A percentile compares a stretch with the other conserved stretches of the same genome.
phyloP scores from a whole-genome alignment of 805 yeast genomes.

The Debaryomyces hansenii region DNA sequence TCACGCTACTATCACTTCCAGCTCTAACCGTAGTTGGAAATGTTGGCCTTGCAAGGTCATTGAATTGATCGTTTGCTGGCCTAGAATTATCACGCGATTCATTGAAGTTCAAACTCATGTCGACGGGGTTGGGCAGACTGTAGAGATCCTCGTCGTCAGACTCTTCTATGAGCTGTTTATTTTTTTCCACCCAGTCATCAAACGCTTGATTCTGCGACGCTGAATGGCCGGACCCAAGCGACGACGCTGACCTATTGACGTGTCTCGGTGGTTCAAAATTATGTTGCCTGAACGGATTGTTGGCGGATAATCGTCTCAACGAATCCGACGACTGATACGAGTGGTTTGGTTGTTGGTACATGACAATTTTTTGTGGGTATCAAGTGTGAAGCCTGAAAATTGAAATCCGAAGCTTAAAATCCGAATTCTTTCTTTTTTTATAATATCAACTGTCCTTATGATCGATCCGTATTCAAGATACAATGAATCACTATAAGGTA shows the following conservation, averaged over 20 bases:
- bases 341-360: conserved; percentile 44
- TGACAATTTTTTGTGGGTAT: background rate
- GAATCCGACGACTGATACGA: conserved; percentile 35
- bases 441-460: too few species aligned
- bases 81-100: conserved; percentile 2
- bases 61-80: background rate
- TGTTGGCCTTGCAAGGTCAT: conserved; percentile 14
- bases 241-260: conserved; percentile 7
- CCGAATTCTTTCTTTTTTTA: too few species aligned
- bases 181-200: conserved; percentile 59
- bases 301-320: conserved; percentile 53
- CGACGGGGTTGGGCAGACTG: conserved; percentile 1
- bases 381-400: too few species aligned
- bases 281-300: conserved; percentile 68
- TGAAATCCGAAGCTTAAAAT: too few species aligned
- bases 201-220: conserved; percentile 35
- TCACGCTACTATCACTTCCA: conserved; percentile 37
- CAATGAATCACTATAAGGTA: too few species aligned
- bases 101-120: conserved; percentile 3
- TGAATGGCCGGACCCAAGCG: conserved; percentile 21
- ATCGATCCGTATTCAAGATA: too few species aligned
- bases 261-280: conserved; percentile 9
- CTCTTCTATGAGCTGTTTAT: conserved; percentile 38
- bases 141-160: conserved; percentile 37
- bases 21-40: conserved; percentile 30